Evolutionary conservation across 2,329 filamentous ascomycete species (phyloP), one percentile per base, ranked within the genome.

Genomic region (Magnaporthales sp.): DNA sequence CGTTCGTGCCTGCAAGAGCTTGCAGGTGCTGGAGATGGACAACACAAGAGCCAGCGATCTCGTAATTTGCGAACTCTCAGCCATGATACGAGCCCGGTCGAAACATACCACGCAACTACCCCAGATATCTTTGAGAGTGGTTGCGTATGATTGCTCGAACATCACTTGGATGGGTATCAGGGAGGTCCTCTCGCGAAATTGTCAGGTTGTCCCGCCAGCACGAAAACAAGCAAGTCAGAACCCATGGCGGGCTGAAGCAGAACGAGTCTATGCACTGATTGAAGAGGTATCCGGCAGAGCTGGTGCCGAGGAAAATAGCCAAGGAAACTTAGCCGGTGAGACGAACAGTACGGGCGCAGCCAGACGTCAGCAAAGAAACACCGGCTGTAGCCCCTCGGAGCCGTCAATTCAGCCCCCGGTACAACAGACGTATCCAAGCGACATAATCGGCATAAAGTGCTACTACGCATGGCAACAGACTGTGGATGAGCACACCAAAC

Each of bases 401-500:
- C 22, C 31, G 26, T 29, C 29, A n/a, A 56, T 26, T 3, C 51
- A 68, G 1, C 68, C 70, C 5, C 30, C 71, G 72, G 0, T 73
- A 22, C 51, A 61, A 1, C 65, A 82, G 10, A 84, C 84, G 0
- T 93, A 89, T 71, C 91, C 92, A 0, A 86, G 87, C 0, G 89
- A 97, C 74, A 86, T 96, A 67, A 92, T 98, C 68, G 83, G 88
- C 6, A 83, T 98, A 60, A 97, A 97, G 77, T 96, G 93, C 77
- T 98, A 94, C 80, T 96, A 96, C 76, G 92, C 91, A 58, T 97
- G 92, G 86, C 94, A 98, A 78, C 91, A 92, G 79, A 97, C 93
- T 0, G 93, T 97, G 4, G 91, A 97, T 71, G 93, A 97, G 76
- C 94, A 98, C 77, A 93, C 89, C 66, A 94, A 93, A 79, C 87